phyloP scores from a whole-genome alignment of 2,329 filamentous ascomycete species.

The Fusarium veterinarium region DNA sequence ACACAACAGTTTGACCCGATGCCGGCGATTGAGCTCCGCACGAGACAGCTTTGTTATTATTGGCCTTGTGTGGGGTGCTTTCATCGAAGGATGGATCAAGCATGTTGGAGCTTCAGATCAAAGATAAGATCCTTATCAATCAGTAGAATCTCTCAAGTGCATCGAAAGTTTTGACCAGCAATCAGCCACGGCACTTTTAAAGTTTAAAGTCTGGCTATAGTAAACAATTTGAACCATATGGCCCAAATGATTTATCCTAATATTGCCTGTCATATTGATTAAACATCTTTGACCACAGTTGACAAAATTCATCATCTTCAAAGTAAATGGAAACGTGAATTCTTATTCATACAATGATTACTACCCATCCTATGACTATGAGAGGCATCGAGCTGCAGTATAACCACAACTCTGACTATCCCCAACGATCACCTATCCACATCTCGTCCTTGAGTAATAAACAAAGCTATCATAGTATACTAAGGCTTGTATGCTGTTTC shows the following conservation, averaged over 20 bases:
- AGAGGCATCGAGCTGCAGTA: constrained; percentile 17
- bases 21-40: constrained; percentile 14
- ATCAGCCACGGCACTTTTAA: background rate
- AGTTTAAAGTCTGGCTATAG: background rate
- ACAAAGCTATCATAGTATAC: constrained; percentile 29
- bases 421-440: constrained; percentile 13
- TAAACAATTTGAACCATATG: background rate
- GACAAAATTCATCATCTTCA: background rate
- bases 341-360: constrained; percentile 46
- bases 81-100: constrained; percentile 2
- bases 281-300: background rate
- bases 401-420: constrained; percentile 11
- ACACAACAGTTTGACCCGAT: background rate
- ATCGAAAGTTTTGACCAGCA: background rate
- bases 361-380: constrained; percentile 38
- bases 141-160: background rate
- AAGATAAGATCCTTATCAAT: constrained; percentile 28
- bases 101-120: background rate
- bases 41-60: background rate
- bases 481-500: constrained; percentile 37
- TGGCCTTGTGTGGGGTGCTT: constrained; percentile 3
- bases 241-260: too few relatives aligned
- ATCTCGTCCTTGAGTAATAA: constrained; percentile 19
- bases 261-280: background rate
- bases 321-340: constrained; percentile 32